Percentiles rank a stretch among this genome's conserved stretches.
phyloP scores from a whole-genome alignment of 2,329 filamentous ascomycete species.

The Xylaria sp. region DNA sequence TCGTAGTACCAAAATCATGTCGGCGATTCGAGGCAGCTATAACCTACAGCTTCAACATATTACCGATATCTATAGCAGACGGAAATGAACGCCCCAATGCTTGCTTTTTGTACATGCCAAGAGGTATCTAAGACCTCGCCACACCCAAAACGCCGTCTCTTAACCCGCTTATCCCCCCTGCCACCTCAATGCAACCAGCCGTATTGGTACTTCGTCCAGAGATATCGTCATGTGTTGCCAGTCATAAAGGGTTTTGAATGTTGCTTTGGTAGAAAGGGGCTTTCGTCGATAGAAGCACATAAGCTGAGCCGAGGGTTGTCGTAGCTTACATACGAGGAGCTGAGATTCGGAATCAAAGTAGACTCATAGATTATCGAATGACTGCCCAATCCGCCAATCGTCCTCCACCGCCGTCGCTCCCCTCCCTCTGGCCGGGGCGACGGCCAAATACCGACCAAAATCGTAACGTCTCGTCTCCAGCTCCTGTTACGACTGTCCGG shows the following conservation, averaged over 20 bases:
- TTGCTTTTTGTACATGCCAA: constrained; percentile 30
- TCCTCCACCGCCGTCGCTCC: constrained; percentile 64
- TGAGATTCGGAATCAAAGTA: constrained; percentile 6
- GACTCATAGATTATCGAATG: constrained; percentile 63
- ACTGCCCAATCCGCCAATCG: constrained; percentile 80
- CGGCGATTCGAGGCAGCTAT: constrained; percentile 2
- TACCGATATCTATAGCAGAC: constrained; percentile 15
- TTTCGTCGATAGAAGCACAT: constrained; percentile 30
- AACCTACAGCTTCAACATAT: constrained; percentile 14
- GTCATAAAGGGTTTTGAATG: constrained; percentile 5
- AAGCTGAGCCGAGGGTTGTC: constrained; percentile 22
- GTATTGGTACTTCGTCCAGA: constrained; percentile 28
- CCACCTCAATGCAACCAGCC: constrained; percentile 35
- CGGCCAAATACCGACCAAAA: constrained; percentile 98
- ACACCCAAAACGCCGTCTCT: constrained; percentile 28
- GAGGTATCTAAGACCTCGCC: constrained; percentile 13
- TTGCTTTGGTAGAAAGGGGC: constrained; percentile 9
- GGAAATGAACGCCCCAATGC: constrained; percentile 5
- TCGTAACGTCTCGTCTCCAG: constrained; percentile 91
- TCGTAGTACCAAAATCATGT: not conserved
- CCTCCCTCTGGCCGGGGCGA: constrained; percentile 73
- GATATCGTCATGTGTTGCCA: constrained; percentile 26
- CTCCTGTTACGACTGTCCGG: constrained; percentile 90
- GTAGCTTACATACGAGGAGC: constrained; percentile 18
- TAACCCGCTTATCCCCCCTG: not conserved